phyloP scores from a whole-genome alignment of 441 rosid species.

The Dalechampia spathulata region DNA sequence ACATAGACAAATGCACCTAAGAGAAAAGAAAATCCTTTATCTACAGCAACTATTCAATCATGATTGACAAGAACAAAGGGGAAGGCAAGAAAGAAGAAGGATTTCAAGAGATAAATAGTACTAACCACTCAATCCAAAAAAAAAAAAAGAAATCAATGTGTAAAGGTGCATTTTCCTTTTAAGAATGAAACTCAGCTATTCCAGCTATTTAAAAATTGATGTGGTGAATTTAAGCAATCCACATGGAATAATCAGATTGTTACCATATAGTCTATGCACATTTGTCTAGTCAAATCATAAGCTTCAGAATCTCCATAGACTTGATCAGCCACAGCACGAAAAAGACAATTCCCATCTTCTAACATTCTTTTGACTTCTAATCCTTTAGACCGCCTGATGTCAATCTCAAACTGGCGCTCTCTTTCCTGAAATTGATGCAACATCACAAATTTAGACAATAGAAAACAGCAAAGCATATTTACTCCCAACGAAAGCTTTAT shows the following conservation, averaged over 20 bases:
- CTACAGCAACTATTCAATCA: neutral
- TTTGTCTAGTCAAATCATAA: conserved; percentile 66
- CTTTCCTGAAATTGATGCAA: conserved; percentile 53
- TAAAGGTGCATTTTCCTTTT: too few relatives aligned
- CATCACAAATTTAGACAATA: conserved; percentile 1
- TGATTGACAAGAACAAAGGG: neutral
- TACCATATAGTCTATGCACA: conserved; percentile 99
- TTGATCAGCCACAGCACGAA: conserved; percentile 97
- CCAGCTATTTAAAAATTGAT: neutral
- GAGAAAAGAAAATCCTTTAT: neutral
- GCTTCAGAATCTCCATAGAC: conserved; percentile 88
- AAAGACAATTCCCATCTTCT: conserved; percentile 98
- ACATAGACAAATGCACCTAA: neutral
- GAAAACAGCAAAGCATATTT: too few relatives aligned
- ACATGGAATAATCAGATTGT: conserved; percentile 3
- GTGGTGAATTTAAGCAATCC: conserved; percentile 1
- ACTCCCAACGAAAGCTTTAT: too few relatives aligned
- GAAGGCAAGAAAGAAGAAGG: neutral
- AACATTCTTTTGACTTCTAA: conserved; percentile 86
- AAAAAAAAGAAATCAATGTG: too few relatives aligned
- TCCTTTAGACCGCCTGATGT: conserved; percentile 64
- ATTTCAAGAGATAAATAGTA: neutral
- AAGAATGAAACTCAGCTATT: neutral
- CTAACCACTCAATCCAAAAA: neutral
- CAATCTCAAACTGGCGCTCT: conserved; percentile 85